These are phyloP conservation scores for Psilocybe cyanescens DNA, from an alignment of 768 basidiomycete species.

Conservation along the genomic window DNA sequence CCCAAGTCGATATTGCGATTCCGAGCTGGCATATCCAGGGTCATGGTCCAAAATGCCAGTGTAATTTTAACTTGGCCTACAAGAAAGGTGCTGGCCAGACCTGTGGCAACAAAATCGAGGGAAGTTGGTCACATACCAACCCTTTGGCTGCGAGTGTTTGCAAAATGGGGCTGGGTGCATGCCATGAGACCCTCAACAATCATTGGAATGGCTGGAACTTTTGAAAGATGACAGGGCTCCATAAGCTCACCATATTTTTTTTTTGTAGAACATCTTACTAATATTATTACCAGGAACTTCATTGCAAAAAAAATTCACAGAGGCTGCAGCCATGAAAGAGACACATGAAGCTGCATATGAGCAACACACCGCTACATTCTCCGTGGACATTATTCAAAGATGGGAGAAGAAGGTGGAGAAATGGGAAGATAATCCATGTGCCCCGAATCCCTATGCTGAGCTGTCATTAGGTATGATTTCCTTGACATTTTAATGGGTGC, in stretches of 20 bases:
- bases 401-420: slow-evolving; percentile 11
- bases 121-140: slow-evolving; percentile 38
- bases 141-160: slow-evolving; percentile 30
- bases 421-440: slow-evolving; percentile 10
- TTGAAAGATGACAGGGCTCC: slow-evolving; percentile 24
- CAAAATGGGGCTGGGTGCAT: slow-evolving; percentile 38
- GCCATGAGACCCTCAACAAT: slow-evolving; percentile 39
- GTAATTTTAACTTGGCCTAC: slow-evolving; percentile 33
- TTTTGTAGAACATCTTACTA: background rate
- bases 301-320: slow-evolving; percentile 5
- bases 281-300: background rate
- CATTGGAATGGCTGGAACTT: slow-evolving; percentile 40
- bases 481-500: background rate
- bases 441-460: slow-evolving; percentile 20
- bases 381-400: background rate
- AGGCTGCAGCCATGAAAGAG: slow-evolving; percentile 5
- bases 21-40: slow-evolving; percentile 42
- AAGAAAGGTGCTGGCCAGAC: slow-evolving; percentile 27
- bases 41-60: slow-evolving; percentile 33
- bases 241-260: slow-evolving; percentile 6
- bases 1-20: slow-evolving; percentile 22
- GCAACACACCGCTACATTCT: slow-evolving; percentile 6
- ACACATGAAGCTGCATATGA: slow-evolving; percentile 8
- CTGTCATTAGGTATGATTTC: slow-evolving; percentile 1
- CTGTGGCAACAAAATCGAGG: slow-evolving; percentile 39